Percentiles rank a stretch among this genome's conserved stretches.
Conservation (phyloP, 371 early-diverging fungal genomes). For the Apophysomyces variabilis region DNA sequence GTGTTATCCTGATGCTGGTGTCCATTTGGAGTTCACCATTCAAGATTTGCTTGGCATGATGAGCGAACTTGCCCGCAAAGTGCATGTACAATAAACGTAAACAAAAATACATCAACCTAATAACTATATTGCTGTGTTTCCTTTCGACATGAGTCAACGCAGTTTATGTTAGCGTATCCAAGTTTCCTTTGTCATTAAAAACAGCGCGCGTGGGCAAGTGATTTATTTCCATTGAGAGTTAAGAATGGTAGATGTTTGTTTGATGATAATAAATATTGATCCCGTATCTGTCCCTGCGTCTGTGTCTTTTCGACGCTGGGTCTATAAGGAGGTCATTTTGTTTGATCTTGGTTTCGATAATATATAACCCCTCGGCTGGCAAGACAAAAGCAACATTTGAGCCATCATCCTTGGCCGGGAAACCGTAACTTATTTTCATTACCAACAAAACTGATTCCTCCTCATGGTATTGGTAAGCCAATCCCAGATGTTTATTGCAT, state of each 20-base stretch:
- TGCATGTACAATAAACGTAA: conserved; percentile 32
- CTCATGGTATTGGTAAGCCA: too few relatives aligned
- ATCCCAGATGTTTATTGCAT: too few relatives aligned
- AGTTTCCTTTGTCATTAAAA: too few relatives aligned
- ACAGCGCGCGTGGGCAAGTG: too few relatives aligned
- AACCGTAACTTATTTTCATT: conserved; percentile 17
- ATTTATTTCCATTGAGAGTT: too few relatives aligned
- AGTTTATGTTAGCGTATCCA: too few relatives aligned
- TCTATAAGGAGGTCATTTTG: conserved; percentile 30
- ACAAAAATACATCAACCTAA: not conserved
- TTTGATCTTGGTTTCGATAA: conserved; percentile 40
- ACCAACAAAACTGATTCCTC: not conserved
- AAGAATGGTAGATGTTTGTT: too few relatives aligned
- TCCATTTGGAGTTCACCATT: conserved; percentile 87
- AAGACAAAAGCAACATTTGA: conserved; percentile 41
- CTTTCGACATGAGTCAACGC: too few relatives aligned
- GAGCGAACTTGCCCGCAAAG: conserved; percentile 65
- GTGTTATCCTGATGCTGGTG: conserved; percentile 87
- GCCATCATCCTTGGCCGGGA: conserved; percentile 42
- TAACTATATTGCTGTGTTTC: too few relatives aligned
- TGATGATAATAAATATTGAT: conserved; percentile 24
- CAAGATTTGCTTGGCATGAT: conserved; percentile 78
- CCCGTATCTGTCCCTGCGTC: conserved; percentile 41
- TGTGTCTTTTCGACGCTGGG: conserved; percentile 22
- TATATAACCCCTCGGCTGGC: conserved; percentile 40